A percentile compares a stretch with the other conserved stretches of the same genome.
Conservation (phyloP, 257 asterid genomes). For the Solanum chiquidenum region DNA sequence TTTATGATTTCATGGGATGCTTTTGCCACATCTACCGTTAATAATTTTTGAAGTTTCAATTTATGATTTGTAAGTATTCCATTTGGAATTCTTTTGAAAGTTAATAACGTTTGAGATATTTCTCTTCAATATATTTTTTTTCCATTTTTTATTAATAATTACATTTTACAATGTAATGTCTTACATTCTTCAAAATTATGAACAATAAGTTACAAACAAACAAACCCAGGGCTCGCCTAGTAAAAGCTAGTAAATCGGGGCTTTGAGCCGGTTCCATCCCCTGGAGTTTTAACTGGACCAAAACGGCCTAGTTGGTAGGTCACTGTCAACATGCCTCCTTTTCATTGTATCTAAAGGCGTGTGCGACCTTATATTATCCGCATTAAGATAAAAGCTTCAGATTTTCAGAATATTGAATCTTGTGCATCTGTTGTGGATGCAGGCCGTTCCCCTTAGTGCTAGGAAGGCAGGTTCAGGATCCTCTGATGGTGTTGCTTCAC, state of each 20-base stretch:
- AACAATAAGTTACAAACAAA: not conserved
- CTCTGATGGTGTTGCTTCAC: constrained; percentile 62
- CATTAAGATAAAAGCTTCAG: not conserved
- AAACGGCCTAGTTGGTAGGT: not conserved
- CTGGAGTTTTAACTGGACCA: not conserved
- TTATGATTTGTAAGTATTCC: not conserved
- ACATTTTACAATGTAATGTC: not conserved
- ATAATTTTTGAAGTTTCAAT: not conserved
- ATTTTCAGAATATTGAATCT: not conserved
- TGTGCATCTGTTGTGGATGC: constrained; percentile 13
- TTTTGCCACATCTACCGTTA: not conserved
- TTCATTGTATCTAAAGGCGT: not conserved
- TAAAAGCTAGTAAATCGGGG: not conserved
- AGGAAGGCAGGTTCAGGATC: constrained; percentile 66
- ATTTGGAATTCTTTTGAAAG: not conserved
- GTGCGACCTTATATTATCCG: not conserved
- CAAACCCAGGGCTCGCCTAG: not conserved
- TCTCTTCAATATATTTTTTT: not conserved
- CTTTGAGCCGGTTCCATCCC: not conserved
- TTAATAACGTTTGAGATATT: not conserved
- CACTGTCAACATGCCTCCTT: not conserved
- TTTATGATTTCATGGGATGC: not conserved
- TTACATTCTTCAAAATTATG: not conserved
- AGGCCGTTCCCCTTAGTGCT: constrained; percentile 88
- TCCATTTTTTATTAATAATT: not conserved